Percentiles rank a stretch among this genome's conserved stretches.
Evolutionary conservation across 495 filamentous ascomycete genomes (phyloP).

Genomic region (Hypomontagnella monticulosa): DNA sequence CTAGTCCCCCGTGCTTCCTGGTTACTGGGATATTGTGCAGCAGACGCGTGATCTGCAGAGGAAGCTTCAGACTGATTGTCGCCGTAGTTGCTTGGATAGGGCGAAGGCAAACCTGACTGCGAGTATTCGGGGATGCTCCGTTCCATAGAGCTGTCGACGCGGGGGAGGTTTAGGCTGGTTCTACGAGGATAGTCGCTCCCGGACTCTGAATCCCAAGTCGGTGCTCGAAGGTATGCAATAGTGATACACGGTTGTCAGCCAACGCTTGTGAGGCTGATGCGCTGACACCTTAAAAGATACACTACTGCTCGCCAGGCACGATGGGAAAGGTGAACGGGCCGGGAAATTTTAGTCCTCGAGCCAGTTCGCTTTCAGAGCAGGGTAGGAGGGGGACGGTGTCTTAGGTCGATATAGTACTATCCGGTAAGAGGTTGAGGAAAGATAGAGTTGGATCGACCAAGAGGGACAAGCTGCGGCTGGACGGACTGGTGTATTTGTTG

Average conservation of each 20-base stretch:
- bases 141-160: constrained; percentile 76
- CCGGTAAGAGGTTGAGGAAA: constrained; percentile 35
- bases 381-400: constrained; percentile 45
- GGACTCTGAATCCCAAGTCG: constrained; percentile 42
- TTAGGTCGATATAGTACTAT: constrained; percentile 42
- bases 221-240: constrained; percentile 43
- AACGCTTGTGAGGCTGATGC: constrained; percentile 45
- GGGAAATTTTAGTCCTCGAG: constrained; percentile 44
- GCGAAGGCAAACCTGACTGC: constrained; percentile 98
- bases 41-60: constrained; percentile 87
- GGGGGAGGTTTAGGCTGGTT: constrained; percentile 42
- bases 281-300: constrained; percentile 52
- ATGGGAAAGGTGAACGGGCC: constrained; percentile 35
- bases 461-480: constrained; percentile 46
- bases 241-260: constrained; percentile 42
- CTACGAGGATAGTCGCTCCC: constrained; percentile 45
- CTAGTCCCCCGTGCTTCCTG: constrained; percentile 78
- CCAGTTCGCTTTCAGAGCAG: constrained; percentile 41
- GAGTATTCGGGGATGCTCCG: constrained; percentile 90
- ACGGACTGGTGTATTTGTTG: constrained; percentile 49
- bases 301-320: constrained; percentile 49
- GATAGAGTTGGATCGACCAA: constrained; percentile 47
- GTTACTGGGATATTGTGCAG: constrained; percentile 75
- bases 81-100: constrained; percentile 74
- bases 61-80: constrained; percentile 80